Evolutionary conservation across 129 eudicot genomes (phyloP).

Genomic region (Heracleum sosnowskyi): DNA sequence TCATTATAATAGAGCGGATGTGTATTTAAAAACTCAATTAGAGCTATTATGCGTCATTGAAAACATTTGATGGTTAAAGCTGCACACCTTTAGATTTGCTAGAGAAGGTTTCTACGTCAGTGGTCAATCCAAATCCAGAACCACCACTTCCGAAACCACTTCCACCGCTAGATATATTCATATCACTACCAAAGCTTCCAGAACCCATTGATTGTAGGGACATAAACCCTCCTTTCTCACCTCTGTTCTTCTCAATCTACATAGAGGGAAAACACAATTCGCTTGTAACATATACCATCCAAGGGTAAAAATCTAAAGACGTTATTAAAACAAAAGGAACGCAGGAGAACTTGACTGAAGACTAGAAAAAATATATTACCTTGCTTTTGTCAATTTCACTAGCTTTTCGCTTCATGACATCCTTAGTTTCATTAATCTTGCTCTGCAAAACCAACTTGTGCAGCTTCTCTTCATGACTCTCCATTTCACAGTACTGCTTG

Average conservation of each 20-base stretch:
- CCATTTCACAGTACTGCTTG: slow-evolving; percentile 98
- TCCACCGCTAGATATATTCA: slow-evolving; percentile 33
- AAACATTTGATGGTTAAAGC: not conserved
- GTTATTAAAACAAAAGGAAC: not conserved
- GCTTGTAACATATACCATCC: not conserved
- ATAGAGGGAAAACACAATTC: slow-evolving; percentile 7
- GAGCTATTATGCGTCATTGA: not conserved
- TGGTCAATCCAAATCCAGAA: slow-evolving; percentile 67
- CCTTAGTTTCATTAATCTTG: slow-evolving; percentile 92
- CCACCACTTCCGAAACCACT: slow-evolving; percentile 84
- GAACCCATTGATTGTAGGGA: slow-evolving; percentile 79
- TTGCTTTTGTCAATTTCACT: slow-evolving; percentile 93
- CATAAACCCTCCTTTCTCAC: slow-evolving; percentile 75
- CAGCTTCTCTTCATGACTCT: slow-evolving; percentile 93
- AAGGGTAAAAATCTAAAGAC: not conserved
- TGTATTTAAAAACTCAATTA: not conserved
- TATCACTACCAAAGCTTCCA: slow-evolving; percentile 61
- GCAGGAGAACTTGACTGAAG: not conserved
- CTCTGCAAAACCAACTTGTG: slow-evolving; percentile 73
- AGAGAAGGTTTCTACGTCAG: slow-evolving; percentile 65
- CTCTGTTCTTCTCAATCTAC: slow-evolving; percentile 75
- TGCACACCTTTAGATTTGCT: slow-evolving; percentile 77
- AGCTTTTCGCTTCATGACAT: slow-evolving; percentile 94
- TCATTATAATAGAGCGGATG: not conserved
- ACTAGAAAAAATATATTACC: slow-evolving; percentile 28